Conservation (phyloP, 164 flowering plant species). For the Tetracentron sinense region DNA sequence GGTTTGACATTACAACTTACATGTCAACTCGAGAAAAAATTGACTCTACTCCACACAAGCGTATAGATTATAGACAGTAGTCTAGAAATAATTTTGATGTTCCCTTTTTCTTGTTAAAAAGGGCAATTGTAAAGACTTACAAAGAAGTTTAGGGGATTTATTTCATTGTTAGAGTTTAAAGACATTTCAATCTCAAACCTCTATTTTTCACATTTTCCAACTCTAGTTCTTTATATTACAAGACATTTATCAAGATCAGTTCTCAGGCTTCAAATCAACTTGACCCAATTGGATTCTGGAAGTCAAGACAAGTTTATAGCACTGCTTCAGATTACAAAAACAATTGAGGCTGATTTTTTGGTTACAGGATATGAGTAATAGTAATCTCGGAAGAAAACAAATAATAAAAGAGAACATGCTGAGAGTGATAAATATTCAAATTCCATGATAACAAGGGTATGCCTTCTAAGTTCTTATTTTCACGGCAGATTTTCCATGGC, state of each 20-base stretch:
- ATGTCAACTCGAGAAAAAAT: too few species aligned
- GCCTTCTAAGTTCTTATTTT: conserved; percentile 92
- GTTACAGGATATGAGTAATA: too few species aligned
- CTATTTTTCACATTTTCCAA: not conserved
- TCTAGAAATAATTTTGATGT: too few species aligned
- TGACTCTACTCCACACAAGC: not conserved
- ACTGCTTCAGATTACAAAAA: not conserved
- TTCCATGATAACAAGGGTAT: conserved; percentile 16
- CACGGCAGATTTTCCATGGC: conserved; percentile 92
- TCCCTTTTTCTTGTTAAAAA: not conserved
- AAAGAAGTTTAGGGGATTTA: too few species aligned
- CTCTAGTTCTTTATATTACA: not conserved
- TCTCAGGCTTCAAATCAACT: not conserved
- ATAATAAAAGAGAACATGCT: not conserved
- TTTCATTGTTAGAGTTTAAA: not conserved
- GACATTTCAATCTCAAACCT: not conserved
- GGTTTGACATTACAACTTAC: not conserved
- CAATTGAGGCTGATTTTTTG: not conserved
- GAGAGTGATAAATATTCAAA: not conserved
- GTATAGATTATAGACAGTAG: too few species aligned
- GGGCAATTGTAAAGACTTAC: too few species aligned
- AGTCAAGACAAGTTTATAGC: too few species aligned
- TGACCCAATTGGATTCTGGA: too few species aligned
- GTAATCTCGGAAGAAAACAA: too few species aligned
- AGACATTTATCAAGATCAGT: not conserved